Percentiles rank a stretch among this genome's conserved stretches.
Evolutionary conservation across 169 alveolate genomes (phyloP).

Genomic region (Cryptosporidium felis): DNA sequence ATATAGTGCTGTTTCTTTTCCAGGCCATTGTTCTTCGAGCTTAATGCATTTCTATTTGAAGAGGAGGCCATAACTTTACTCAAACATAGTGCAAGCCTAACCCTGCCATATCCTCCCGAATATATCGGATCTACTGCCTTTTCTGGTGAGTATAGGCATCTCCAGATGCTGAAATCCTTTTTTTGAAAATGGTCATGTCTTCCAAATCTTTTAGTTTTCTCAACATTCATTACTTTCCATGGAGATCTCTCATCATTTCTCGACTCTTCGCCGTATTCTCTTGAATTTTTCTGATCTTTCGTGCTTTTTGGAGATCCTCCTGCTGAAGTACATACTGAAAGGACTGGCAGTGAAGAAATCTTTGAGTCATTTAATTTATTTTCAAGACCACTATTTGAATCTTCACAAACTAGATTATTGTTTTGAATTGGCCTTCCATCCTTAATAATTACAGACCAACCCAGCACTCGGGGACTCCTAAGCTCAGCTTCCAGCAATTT

Average conservation of each 20-base stretch:
- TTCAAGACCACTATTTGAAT: too few relatives aligned
- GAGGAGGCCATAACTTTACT: conserved; percentile 14
- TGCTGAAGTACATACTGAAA: too few relatives aligned
- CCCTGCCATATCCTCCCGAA: conserved; percentile 48
- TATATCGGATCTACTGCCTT: conserved; percentile 36
- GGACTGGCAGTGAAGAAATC: too few relatives aligned
- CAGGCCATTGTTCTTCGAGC: not conserved
- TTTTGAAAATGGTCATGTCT: not conserved
- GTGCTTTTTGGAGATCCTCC: too few relatives aligned
- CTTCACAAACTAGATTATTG: too few relatives aligned
- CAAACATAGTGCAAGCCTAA: conserved; percentile 51
- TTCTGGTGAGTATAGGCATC: conserved; percentile 58
- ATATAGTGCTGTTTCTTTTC: conserved; percentile 1
- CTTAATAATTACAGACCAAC: conserved; percentile 50
- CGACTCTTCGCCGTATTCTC: too few relatives aligned
- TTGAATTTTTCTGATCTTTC: too few relatives aligned
- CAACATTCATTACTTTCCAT: too few relatives aligned
- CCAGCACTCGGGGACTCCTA: conserved; percentile 38
- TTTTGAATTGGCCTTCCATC: conserved; percentile 19
- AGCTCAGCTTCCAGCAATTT: conserved; percentile 33
- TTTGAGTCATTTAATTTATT: too few relatives aligned
- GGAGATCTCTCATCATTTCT: too few relatives aligned
- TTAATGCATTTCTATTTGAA: not conserved
- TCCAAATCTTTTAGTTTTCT: not conserved
- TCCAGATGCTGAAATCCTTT: conserved; percentile 57